Evolutionary conservation across 352 stramenopile species (phyloP).

Genomic region (Phytophthora citricola): DNA sequence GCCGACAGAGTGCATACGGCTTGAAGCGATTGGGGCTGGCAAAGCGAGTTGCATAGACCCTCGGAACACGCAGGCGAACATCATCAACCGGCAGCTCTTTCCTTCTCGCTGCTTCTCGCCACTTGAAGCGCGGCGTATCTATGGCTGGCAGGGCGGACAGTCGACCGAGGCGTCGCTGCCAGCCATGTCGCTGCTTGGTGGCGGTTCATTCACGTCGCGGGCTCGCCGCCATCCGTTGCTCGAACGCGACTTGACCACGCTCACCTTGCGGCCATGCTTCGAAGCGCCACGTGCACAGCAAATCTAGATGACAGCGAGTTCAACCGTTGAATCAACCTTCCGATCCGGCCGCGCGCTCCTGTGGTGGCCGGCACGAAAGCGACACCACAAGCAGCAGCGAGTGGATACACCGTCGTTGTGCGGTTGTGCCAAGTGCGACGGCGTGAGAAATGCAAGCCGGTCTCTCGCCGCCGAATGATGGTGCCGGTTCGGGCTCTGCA

Average conservation of each 20-base stretch:
- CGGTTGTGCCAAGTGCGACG: constrained; percentile 25
- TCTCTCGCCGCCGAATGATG: constrained; percentile 15
- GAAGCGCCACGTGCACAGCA: background rate
- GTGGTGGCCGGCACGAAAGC: constrained; percentile 29
- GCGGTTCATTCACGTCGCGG: background rate
- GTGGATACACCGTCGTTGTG: constrained; percentile 22
- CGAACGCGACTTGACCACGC: constrained; percentile 8
- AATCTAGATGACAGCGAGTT: background rate
- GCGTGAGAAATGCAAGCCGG: constrained; percentile 25
- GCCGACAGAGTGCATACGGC: constrained; percentile 1
- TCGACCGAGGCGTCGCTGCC: constrained; percentile 12
- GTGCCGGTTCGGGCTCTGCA: constrained; percentile 9
- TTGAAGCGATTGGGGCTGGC: constrained; percentile 25
- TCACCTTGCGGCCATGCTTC: constrained; percentile 6
- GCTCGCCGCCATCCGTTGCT: constrained; percentile 3
- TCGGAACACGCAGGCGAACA: constrained; percentile 7
- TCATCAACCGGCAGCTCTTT: constrained; percentile 30
- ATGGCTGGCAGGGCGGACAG: constrained; percentile 12
- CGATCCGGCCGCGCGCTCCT: constrained; percentile 10
- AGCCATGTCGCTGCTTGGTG: constrained; percentile 23
- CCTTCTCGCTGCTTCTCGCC: background rate
- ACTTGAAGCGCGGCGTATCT: constrained; percentile 8
- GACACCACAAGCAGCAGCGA: background rate
- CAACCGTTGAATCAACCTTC: constrained; percentile 17
- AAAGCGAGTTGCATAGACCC: constrained; percentile 14